Base-by-base conservation (phyloP, 2,329 filamentous ascomycete genomes). In the Penicillium sp. region DNA sequence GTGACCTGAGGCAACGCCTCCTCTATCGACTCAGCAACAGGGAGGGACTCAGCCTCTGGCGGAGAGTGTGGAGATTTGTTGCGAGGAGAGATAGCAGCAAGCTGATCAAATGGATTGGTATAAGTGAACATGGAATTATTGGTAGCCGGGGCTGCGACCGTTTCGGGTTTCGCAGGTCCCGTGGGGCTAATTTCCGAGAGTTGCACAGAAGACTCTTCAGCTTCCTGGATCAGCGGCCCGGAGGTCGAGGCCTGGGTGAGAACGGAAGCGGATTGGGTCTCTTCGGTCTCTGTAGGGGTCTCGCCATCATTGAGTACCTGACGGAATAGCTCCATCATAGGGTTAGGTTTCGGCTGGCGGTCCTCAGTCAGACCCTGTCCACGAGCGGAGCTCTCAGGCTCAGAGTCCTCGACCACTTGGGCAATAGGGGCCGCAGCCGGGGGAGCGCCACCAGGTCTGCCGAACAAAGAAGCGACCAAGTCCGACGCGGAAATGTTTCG, bases 31-130 rank as follows among this genome's bases (percentile, higher is more conserved):
- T 72, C 71, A 21, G 71, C 66, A 21, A 71, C 66, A 36, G 69
- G 71, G 6, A 76, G 65, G 75, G 77, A 63, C 70, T 71, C 62
- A 64, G 72, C 67, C 72, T 77, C 71, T 50, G 71, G 66, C 46
- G 71, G 68, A 29, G 68, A 67, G 63, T 81, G 80, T n/a, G 82
- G 79, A 23, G 81, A 81, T 51, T 76, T 77, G 59, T 84, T 85
- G 48, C 83, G 82, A 33, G 86, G 85, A 57, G 86, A 88, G 2
- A 85, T 85, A 39, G 86, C 85, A 53, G 85, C 83, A 57, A 90
- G 76, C 65, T 88, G 81, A 54, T 90, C 87, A 64, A 90, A 90
- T 1, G 87, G 87, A 64, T 90, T 90, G 64, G 86, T 81, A 72
- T 90, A 89, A 24, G 82, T 89, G 70, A 90, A 90, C 50, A 87